Evolutionary conservation across 1,139 yeast genomes (phyloP), one percentile per base, ranked within the genome.

Genomic region (Suhomyces coccinellae): DNA sequence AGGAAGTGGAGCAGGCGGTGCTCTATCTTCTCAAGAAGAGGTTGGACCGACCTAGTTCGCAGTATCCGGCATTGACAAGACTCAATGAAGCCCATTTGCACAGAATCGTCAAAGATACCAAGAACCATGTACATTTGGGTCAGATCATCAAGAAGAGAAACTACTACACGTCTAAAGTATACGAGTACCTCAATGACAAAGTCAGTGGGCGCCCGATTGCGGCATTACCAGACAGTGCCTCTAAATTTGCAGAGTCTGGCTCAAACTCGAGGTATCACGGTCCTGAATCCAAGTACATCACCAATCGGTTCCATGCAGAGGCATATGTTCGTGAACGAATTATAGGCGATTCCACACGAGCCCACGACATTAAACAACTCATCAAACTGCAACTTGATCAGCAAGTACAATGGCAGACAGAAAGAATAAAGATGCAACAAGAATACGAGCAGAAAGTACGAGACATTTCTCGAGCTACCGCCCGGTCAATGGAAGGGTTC

Each of bases 291-390:
- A 44, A 41, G 22, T 51, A 45, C 43, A 62, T 62, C 29, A 49
- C 61, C 26, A 58, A 60, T 35, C 41, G 63, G 12, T 51, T 49
- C 38, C 63, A 57, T 43, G 67, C 66, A 2, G 47, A 45, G 26
- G 40, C 46, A 24, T 61, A 57, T 44, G 38, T 62, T 2, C 41
- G 44, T 3, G 35, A 45, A 1, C 40, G 40, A 7, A 29, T 59
- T 9, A 28, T 48, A 4, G 33, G 31, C 22, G 33, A 42, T 14
- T 15, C 26, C 20, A 16, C 17, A 17, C 33, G 30, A 11, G 31
- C 48, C 15, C 13, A 36, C 28, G 40, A 44, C 20, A 29, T 44
- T 13, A 33, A 20, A 26, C 27, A 28, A 14, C 44, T 52, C 14
- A 50, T 63, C 11, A 27, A 38, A 3, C 46, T 52, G 14, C 68